phyloP scores from a whole-genome alignment of 2,329 filamentous ascomycete genomes.

The Penicillium polonicum region DNA sequence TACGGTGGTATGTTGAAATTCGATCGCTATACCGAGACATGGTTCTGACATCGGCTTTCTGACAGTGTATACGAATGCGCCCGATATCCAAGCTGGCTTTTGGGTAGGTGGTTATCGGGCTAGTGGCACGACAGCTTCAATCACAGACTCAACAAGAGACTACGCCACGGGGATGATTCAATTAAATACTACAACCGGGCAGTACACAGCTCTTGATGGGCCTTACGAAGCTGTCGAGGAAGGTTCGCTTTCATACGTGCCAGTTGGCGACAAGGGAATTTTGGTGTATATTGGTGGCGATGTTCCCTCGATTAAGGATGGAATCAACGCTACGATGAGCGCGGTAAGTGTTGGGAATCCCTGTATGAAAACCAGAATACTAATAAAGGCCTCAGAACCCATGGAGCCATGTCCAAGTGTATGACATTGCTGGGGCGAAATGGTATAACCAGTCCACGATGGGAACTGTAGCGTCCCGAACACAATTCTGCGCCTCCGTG shows the following conservation, averaged over 20 bases:
- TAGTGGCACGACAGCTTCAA: slow-evolving; percentile 11
- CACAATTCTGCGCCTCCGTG: slow-evolving; percentile 18
- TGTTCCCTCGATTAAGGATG: slow-evolving; percentile 13
- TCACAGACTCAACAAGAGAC: slow-evolving; percentile 9
- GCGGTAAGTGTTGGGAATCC: neutral
- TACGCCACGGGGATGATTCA: slow-evolving; percentile 14
- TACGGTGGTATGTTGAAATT: slow-evolving; percentile 7
- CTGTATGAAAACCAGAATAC: neutral
- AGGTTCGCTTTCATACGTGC: slow-evolving; percentile 15
- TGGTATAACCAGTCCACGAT: slow-evolving; percentile 22
- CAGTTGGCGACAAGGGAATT: slow-evolving; percentile 7
- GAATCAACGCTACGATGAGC: slow-evolving; percentile 12
- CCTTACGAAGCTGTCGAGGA: slow-evolving; percentile 13
- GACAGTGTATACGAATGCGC: slow-evolving; percentile 9
- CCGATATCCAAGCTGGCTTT: slow-evolving; percentile 12
- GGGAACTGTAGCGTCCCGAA: slow-evolving; percentile 13
- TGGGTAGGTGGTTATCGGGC: slow-evolving; percentile 16
- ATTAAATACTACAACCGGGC: slow-evolving; percentile 15
- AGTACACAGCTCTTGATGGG: slow-evolving; percentile 5
- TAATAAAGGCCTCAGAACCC: slow-evolving; percentile 5
- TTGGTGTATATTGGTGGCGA: slow-evolving; percentile 20
- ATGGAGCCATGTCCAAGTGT: slow-evolving; percentile 16
- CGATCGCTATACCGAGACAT: neutral
- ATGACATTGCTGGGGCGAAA: slow-evolving; percentile 14
- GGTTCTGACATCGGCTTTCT: neutral